A percentile compares a stretch with the other conserved stretches of the same genome.
Evolutionary conservation across 345 rosid genomes (phyloP).

Genomic region (Eucalyptus regnans): DNA sequence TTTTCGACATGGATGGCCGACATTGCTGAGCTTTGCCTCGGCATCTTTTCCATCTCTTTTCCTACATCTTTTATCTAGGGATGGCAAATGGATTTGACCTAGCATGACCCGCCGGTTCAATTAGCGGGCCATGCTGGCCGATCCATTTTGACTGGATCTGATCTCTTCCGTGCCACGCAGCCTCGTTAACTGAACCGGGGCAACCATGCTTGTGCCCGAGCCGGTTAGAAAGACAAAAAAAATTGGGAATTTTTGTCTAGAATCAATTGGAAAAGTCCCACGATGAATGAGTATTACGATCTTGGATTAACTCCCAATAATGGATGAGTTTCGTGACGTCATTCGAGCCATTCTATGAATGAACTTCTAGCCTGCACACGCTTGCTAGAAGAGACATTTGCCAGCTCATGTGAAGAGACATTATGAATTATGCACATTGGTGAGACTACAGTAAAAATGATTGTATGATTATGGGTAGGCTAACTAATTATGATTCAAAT

Average conservation of each 20-base stretch:
- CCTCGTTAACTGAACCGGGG: neutral
- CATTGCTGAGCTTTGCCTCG: neutral
- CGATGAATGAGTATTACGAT: neutral
- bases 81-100: neutral
- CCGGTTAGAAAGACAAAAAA: neutral
- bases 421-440: neutral
- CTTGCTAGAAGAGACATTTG: neutral
- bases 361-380: neutral
- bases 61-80: neutral
- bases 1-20: neutral
- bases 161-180: neutral
- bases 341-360: neutral
- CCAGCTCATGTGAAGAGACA: neutral
- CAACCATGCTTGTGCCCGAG: neutral
- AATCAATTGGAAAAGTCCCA: neutral
- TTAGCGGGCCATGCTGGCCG: neutral
- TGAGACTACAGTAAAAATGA: rapidly evolving
- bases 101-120: neutral
- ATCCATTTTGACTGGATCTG: neutral
- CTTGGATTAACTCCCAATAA: neutral
- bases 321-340: neutral
- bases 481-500: neutral
- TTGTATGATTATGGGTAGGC: neutral
- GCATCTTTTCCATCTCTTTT: neutral
- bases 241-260: neutral